These are phyloP conservation scores for Licmophora abbreviata DNA, from an alignment of 108 stramenopile genomes.

Conservation along the genomic window DNA sequence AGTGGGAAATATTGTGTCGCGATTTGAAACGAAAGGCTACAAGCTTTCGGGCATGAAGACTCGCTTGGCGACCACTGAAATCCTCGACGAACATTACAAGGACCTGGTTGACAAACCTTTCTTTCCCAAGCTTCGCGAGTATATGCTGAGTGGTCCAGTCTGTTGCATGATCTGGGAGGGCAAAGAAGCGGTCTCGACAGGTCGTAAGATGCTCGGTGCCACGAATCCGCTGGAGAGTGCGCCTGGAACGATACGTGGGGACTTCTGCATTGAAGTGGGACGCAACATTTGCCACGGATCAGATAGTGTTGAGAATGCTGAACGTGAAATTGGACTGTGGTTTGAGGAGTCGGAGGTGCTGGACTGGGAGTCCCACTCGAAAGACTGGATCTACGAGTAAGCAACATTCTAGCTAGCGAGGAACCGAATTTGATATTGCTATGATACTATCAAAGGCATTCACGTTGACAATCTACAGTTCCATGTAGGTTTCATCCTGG, in stretches of 20 bases:
- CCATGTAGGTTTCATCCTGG: neutral
- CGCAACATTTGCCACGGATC: slow-evolving; percentile 85
- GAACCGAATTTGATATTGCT: too few species aligned
- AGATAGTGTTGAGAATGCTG: slow-evolving; percentile 90
- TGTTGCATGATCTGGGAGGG: slow-evolving; percentile 95
- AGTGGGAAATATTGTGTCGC: slow-evolving; percentile 81
- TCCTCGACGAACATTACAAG: slow-evolving; percentile 84
- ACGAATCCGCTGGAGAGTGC: slow-evolving; percentile 88
- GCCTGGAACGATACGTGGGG: slow-evolving; percentile 92
- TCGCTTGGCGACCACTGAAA: slow-evolving; percentile 67
- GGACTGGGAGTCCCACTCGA: slow-evolving; percentile 63
- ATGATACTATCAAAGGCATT: too few species aligned
- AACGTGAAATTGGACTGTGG: slow-evolving; percentile 91
- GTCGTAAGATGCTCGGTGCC: slow-evolving; percentile 92
- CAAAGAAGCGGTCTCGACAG: slow-evolving; percentile 83
- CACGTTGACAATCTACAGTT: too few species aligned
- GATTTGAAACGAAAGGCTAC: slow-evolving; percentile 92
- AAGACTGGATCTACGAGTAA: slow-evolving; percentile 89
- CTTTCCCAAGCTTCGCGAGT: slow-evolving; percentile 88
- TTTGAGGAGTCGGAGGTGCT: slow-evolving; percentile 79
- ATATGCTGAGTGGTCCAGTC: slow-evolving; percentile 76
- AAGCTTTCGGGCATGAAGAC: slow-evolving; percentile 93
- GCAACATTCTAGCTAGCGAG: too few species aligned
- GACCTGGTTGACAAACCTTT: slow-evolving; percentile 90
- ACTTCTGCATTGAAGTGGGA: slow-evolving; percentile 76